Base-by-base conservation (phyloP, 2,329 filamentous ascomycete species). In the Fusarium mangiferae region DNA sequence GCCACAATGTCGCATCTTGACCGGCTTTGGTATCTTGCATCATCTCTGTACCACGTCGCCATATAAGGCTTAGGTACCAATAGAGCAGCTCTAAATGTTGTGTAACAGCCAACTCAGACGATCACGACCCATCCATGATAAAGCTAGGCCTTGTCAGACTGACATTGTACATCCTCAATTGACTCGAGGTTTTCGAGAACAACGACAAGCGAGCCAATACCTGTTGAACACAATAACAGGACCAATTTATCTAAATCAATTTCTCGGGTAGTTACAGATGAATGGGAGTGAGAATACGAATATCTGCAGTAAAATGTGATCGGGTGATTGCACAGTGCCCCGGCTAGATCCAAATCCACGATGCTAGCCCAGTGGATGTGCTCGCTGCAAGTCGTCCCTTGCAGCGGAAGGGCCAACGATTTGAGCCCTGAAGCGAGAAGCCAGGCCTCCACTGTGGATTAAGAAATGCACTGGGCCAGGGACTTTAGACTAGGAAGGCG, bases 351-450 rank as follows among this genome's bases (percentile, higher is more conserved):
- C 35, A 24, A 35, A 24, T 38, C 35, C 36, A 61, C 24, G 36
- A 71, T 59, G 55, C 44, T 56, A 64, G 49, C 33, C 33, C 49
- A 52, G 62, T 69, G 55, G 67, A 75, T 60, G 74, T 61, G 61
- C 39, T 69, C 68, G 44, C 71, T 76, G 74, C 74, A 76, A 76
- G 72, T 65, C 61, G 70, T 74, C 41, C 51, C 58, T 57, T 70
- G 71, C 74, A 75, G 72, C 63, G 65, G 46, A 33, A 67, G 55
- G 66, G 24, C 74, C 74, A 76, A 76, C 74, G 73, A 75, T 72
- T 72, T 72, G 42, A 70, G 73, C 74, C 71, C 74, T 75, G 69
- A 75, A 76, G 74, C 74, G 74, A 76, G 74, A 76, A 52, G 41
- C 7, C 14, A 36, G 41, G 39, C 51, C 51, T 56, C 68, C 65